Conservation (phyloP, 2,329 filamentous ascomycete genomes). For the Beauveria asiatica region DNA sequence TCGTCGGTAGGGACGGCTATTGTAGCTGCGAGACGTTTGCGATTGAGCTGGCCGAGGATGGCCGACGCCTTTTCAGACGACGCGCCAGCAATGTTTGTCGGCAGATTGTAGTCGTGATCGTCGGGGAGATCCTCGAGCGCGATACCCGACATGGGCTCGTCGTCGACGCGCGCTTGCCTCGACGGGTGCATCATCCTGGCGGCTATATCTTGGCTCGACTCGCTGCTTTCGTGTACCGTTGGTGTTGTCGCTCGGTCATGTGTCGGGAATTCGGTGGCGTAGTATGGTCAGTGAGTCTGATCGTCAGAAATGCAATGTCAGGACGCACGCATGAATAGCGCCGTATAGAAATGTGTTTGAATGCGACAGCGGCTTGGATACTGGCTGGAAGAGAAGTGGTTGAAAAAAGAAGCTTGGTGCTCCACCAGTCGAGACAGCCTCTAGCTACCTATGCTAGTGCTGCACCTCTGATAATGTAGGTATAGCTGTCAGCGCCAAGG, state of each 20-base stretch:
- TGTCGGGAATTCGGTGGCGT: background rate
- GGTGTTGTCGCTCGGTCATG: background rate
- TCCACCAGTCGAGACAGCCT: constrained; percentile 5
- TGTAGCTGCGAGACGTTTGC: constrained; percentile 79
- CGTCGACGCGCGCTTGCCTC: constrained; percentile 89
- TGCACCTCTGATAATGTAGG: background rate
- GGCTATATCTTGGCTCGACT: background rate
- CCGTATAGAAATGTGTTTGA: background rate
- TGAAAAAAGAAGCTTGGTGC: constrained; percentile 9
- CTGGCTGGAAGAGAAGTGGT: background rate
- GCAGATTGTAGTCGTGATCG: constrained; percentile 81
- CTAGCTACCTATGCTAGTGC: background rate
- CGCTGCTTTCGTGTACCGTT: background rate
- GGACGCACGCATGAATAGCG: background rate
- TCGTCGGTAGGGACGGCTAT: constrained; percentile 94
- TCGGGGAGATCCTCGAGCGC: constrained; percentile 44
- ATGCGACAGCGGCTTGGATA: background rate
- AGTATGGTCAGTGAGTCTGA: background rate
- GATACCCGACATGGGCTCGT: constrained; percentile 49
- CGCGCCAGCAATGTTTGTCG: constrained; percentile 54
- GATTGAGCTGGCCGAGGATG: constrained; percentile 79
- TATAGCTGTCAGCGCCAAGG: background rate
- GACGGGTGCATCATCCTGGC: constrained; percentile 70
- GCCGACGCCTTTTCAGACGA: constrained; percentile 76
- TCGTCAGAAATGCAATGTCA: background rate